phyloP scores from a whole-genome alignment of 1,284 basidiomycete species.

The Leccinum subrobustum region DNA sequence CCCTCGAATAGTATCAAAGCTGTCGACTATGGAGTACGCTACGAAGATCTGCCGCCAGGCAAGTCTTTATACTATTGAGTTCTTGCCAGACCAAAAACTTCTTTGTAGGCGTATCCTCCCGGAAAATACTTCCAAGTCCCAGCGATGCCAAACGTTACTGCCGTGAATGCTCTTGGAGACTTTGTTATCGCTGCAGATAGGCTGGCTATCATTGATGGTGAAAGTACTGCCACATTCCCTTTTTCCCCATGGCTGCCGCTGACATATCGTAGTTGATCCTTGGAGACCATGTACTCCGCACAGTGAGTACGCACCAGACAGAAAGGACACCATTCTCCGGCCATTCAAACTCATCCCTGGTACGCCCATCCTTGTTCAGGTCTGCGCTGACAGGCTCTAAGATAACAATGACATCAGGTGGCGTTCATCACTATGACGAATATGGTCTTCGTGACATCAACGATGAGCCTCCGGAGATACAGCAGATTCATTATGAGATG shows the following conservation, averaged over 20 bases:
- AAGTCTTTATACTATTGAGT: constrained; percentile 7
- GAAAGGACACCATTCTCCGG: constrained; percentile 68
- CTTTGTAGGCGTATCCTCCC: constrained; percentile 68
- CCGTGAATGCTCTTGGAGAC: constrained; percentile 78
- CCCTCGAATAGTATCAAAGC: constrained; percentile 74
- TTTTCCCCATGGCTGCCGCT: not conserved
- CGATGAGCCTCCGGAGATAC: constrained; percentile 78
- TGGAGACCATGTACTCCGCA: constrained; percentile 90
- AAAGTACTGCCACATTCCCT: constrained; percentile 44
- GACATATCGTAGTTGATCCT: constrained; percentile 64
- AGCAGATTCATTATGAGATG: constrained; percentile 78
- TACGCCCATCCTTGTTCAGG: constrained; percentile 35
- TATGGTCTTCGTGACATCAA: constrained; percentile 68
- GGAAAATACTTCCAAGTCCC: constrained; percentile 79
- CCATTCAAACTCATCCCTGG: constrained; percentile 92
- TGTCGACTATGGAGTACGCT: constrained; percentile 75
- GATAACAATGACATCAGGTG: constrained; percentile 44
- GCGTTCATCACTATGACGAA: constrained; percentile 91
- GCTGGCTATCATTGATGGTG: constrained; percentile 85
- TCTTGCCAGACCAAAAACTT: not conserved
- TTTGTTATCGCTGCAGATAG: constrained; percentile 75
- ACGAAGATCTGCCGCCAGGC: constrained; percentile 81
- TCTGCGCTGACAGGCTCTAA: constrained; percentile 1
- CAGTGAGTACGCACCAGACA: constrained; percentile 68
- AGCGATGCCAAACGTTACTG: constrained; percentile 69